phyloP scores from a whole-genome alignment of 768 basidiomycete genomes.

The Obba rivulosa region DNA sequence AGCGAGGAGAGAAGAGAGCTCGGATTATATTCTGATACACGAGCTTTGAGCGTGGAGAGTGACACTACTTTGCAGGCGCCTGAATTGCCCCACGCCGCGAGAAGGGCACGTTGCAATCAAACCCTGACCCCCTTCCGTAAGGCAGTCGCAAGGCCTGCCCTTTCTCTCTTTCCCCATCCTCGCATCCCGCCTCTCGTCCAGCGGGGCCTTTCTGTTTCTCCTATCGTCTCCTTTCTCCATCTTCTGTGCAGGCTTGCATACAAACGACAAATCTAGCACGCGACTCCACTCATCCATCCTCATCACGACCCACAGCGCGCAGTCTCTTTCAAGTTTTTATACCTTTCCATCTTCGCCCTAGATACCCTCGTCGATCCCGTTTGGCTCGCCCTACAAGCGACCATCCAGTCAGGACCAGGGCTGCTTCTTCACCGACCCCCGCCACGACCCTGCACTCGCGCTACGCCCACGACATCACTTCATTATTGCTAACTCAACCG shows the following conservation, averaged over 20 bases:
- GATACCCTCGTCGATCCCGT: constrained; percentile 14
- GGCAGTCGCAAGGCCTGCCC: constrained; percentile 49
- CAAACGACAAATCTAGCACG: constrained; percentile 29
- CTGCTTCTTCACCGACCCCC: constrained; percentile 29
- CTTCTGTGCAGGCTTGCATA: constrained; percentile 2
- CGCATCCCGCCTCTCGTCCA: constrained; percentile 24
- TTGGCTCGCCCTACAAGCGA: constrained; percentile 13
- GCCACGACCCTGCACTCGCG: constrained; percentile 18
- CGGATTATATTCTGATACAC: constrained; percentile 16
- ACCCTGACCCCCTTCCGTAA: constrained; percentile 43
- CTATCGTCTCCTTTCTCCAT: constrained; percentile 1
- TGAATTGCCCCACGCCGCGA: constrained; percentile 31
- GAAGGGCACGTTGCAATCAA: constrained; percentile 79
- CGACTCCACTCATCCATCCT: constrained; percentile 24
- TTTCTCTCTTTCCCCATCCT: constrained; percentile 47
- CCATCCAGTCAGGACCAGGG: constrained; percentile 8
- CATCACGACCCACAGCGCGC: constrained; percentile 58
- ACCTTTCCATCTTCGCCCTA: constrained; percentile 27
- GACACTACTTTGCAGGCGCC: constrained; percentile 6
- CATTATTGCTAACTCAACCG: constrained; percentile 12
- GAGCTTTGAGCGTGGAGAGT: constrained; percentile 15
- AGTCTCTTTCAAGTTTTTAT: constrained; percentile 44
- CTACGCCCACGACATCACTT: constrained; percentile 5
- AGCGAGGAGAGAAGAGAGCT: background rate
- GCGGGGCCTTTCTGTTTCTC: constrained; percentile 1